These are phyloP conservation scores for Septoria petroselini DNA, from an alignment of 2,329 filamentous ascomycete genomes.

Conservation along the genomic window DNA sequence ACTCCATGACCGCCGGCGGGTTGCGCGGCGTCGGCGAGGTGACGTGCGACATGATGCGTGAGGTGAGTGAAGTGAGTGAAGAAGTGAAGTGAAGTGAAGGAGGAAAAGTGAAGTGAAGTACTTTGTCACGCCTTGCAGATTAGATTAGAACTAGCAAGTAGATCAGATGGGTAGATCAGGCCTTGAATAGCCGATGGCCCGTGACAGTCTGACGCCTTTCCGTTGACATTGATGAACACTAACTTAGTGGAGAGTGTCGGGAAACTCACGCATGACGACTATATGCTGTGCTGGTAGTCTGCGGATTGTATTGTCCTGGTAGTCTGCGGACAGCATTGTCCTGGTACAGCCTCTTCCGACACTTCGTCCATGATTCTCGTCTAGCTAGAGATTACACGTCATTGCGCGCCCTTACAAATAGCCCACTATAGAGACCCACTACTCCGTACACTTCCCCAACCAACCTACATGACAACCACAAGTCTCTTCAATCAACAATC, in stretches of 20 bases:
- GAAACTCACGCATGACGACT: not conserved
- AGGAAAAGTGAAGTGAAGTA: too few species aligned
- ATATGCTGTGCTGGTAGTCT: not conserved
- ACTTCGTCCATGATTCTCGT: not conserved
- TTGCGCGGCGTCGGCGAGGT: slow-evolving; percentile 47
- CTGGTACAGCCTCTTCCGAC: not conserved
- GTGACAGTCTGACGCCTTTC: not conserved
- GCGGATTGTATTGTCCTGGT: too few species aligned
- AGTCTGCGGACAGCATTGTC: too few species aligned
- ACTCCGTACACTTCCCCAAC: too few species aligned
- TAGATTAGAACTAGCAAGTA: too few species aligned
- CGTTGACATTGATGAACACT: too few species aligned
- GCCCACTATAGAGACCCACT: too few species aligned
- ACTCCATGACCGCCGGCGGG: slow-evolving; percentile 58
- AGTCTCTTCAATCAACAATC: too few species aligned
- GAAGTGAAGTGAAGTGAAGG: too few species aligned
- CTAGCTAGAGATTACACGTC: slow-evolving; percentile 13
- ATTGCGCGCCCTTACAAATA: slow-evolving; percentile 1
- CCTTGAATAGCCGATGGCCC: slow-evolving; percentile 16
- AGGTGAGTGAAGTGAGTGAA: not conserved
- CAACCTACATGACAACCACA: too few species aligned
- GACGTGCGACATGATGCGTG: slow-evolving; percentile 33
- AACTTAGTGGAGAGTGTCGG: not conserved
- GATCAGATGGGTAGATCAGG: not conserved
- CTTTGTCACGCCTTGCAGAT: slow-evolving; percentile 11